phyloP scores from a whole-genome alignment of 2,329 filamentous ascomycete genomes.

The Cercospora zeina region DNA sequence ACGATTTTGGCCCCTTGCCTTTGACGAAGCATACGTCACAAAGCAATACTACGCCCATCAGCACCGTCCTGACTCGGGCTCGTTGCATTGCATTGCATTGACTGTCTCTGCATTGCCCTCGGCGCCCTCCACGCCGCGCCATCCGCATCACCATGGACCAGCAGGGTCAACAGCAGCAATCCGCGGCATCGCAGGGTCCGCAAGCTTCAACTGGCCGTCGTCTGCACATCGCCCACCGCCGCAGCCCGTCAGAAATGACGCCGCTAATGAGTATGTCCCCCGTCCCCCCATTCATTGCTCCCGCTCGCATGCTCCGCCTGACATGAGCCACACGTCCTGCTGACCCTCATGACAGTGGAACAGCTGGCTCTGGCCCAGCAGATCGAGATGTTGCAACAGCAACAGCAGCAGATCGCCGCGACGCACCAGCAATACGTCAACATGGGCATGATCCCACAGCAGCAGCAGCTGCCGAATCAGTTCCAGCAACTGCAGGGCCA shows the following conservation, averaged over 20 bases:
- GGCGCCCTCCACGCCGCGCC: slow-evolving; percentile 5
- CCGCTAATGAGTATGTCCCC: slow-evolving; percentile 91
- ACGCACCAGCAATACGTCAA: slow-evolving; percentile 97
- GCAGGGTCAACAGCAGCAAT: slow-evolving; percentile 55
- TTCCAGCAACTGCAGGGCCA: slow-evolving; percentile 78
- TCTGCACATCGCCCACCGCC: slow-evolving; percentile 94
- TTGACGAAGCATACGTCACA: slow-evolving; percentile 33
- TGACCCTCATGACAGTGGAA: slow-evolving; percentile 66
- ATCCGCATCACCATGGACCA: slow-evolving; percentile 45
- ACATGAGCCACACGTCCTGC: neutral
- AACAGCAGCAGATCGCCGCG: slow-evolving; percentile 95
- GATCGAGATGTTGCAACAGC: slow-evolving; percentile 94
- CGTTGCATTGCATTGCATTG: slow-evolving; percentile 12
- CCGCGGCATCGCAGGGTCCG: slow-evolving; percentile 49
- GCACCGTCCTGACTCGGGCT: slow-evolving; percentile 17
- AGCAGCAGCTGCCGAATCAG: slow-evolving; percentile 73
- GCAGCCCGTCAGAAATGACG: slow-evolving; percentile 95
- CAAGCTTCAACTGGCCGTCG: slow-evolving; percentile 79
- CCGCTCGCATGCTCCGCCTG: neutral
- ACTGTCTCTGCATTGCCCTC: slow-evolving; percentile 11
- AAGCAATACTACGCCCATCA: slow-evolving; percentile 21
- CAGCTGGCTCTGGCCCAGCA: slow-evolving; percentile 97
- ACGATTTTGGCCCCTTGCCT: slow-evolving; percentile 19
- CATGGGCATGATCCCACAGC: slow-evolving; percentile 89
- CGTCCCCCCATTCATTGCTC: neutral